A percentile compares a stretch with the other conserved stretches of the same genome.
Conservation (phyloP, 192 early-diverging fungal genomes). For the Borealophlyctis nickersoniae region DNA sequence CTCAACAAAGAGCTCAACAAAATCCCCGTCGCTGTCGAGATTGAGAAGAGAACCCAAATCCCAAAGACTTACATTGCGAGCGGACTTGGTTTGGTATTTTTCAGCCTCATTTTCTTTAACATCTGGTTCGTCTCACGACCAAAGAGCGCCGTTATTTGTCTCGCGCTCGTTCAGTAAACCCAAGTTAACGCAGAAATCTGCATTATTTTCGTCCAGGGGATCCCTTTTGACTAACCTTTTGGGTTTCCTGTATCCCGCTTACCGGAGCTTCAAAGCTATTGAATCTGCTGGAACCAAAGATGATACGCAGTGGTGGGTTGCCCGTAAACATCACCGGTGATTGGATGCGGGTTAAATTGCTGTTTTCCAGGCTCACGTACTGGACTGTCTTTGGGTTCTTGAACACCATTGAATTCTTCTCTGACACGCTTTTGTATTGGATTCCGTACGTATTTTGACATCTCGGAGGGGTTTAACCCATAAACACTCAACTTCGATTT, state of each 20-base stretch:
- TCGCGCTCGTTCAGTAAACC: too few species aligned
- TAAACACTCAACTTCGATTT: neutral
- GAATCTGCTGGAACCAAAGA: conserved; percentile 68
- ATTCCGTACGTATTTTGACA: conserved; percentile 58
- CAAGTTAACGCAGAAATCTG: conserved; percentile 37
- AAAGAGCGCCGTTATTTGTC: too few species aligned
- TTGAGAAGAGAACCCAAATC: conserved; percentile 76
- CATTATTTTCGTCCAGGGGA: conserved; percentile 26
- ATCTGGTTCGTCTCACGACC: too few species aligned
- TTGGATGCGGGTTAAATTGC: too few species aligned
- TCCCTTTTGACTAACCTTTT: conserved; percentile 76
- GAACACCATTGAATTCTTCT: conserved; percentile 85
- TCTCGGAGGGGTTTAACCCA: neutral
- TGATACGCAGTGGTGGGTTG: conserved; percentile 29
- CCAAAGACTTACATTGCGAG: conserved; percentile 82
- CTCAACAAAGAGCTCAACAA: conserved; percentile 75
- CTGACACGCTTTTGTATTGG: conserved; percentile 88
- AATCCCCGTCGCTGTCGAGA: conserved; percentile 57
- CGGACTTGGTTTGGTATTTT: conserved; percentile 59
- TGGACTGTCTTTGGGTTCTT: conserved; percentile 90
- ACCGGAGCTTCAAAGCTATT: conserved; percentile 88
- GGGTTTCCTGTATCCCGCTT: conserved; percentile 93
- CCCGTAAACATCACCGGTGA: neutral
- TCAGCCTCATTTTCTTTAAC: conserved; percentile 89
- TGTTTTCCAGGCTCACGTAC: conserved; percentile 63